Evolutionary conservation across 2,329 filamentous ascomycete genomes (phyloP).

Genomic region (Cladosporium sp.): DNA sequence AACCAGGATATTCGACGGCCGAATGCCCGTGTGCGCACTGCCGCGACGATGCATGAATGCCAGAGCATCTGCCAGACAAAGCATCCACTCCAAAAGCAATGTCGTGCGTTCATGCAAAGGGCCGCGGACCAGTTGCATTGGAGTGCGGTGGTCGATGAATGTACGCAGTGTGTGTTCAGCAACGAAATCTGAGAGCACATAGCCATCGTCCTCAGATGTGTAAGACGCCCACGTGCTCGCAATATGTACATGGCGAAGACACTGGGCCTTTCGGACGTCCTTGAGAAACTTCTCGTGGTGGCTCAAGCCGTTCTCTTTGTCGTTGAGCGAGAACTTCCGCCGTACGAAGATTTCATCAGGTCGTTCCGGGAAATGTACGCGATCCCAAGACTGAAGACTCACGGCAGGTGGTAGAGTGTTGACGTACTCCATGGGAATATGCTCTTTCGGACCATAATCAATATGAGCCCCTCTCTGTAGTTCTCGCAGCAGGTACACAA

Average conservation of each 20-base stretch:
- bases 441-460: conserved; percentile 65
- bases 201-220: conserved; percentile 62
- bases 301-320: conserved; percentile 29
- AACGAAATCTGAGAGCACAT: conserved; percentile 66
- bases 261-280: conserved; percentile 60
- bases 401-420: conserved; percentile 58
- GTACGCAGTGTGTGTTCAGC: conserved; percentile 67
- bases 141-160: conserved; percentile 63
- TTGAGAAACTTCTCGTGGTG: conserved; percentile 55
- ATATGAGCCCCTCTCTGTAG: conserved; percentile 62
- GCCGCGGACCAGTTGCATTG: conserved; percentile 62
- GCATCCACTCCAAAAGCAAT: conserved; percentile 71
- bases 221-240: conserved; percentile 73
- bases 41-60: conserved; percentile 66
- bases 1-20: conserved; percentile 69
- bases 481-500: conserved; percentile 66
- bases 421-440: conserved; percentile 68
- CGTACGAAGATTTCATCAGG: conserved; percentile 53
- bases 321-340: conserved; percentile 34
- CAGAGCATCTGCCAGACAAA: conserved; percentile 69
- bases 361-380: conserved; percentile 63
- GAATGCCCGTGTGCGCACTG: conserved; percentile 67
- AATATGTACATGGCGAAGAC: conserved; percentile 66
- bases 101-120: conserved; percentile 60
- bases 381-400: conserved; percentile 54